Base-by-base conservation (phyloP, 2,329 filamentous ascomycete species). In the Trichoderma cornu-damae region DNA sequence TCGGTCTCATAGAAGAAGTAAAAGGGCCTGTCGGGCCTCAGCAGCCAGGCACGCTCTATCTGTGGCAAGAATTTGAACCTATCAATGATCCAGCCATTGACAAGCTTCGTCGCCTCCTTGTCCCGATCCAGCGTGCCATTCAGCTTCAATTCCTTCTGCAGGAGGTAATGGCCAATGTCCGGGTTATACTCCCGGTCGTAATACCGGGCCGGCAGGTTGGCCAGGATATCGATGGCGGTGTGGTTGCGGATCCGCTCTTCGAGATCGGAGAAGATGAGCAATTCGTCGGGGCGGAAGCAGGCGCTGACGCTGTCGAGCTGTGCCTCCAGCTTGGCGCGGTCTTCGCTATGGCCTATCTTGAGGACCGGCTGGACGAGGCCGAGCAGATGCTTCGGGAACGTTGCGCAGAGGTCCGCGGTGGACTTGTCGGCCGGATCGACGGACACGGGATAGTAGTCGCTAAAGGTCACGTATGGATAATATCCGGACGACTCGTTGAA, bases 21-120 rank as follows among this genome's bases (percentile, higher is more conserved):
- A 75, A 80, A 82, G 34, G 78, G 71, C 44, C 76, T 75, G n/a
- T 73, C 67, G 2, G 75, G 75, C 30, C 76, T 77, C 54, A 69
- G 66, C 26, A 71, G 67, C 68, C 78, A 80, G 1, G 79, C 76
- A 26, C 75, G 68, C 58, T 81, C 77, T 4, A 83, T 69, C 74
- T 81, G 79, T 38, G 80, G 78, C 28, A 83, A 64, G 60, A 82
- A 82, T 65, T 83, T 83, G 73, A 77, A 83, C 64, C 79, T 79
- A 67, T 83, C 80, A 44, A 82, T 71, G 24, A 68, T 73, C 80
- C 80, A 82, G 2, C 79, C 79, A 38, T 67, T 70, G 60, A 70
- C 69, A 24, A 58, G 71, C 67, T 53, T 61, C 24, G 62, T 69
- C 12, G 64, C 65, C 59, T 68, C 65, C 55, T 61, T 67, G 54